These are phyloP conservation scores for Pichia exigua DNA, from an alignment of 805 yeast genomes.

Conservation along the genomic window DNA sequence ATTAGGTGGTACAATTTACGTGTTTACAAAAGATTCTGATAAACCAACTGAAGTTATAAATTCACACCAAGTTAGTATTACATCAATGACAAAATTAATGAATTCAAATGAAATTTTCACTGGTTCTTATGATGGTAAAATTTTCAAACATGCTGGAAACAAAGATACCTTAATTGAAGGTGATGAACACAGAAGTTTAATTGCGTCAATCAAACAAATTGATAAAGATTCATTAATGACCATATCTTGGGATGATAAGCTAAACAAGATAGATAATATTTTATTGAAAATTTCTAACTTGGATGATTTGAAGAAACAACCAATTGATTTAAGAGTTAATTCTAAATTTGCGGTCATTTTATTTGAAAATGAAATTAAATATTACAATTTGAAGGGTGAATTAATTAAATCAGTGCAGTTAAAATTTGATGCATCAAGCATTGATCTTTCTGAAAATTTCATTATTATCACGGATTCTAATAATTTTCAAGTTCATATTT, in stretches of 20 bases:
- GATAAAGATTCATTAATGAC: constrained; percentile 23
- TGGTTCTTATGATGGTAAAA: constrained; percentile 79
- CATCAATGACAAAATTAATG: constrained; percentile 39
- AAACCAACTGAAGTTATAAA: constrained; percentile 35
- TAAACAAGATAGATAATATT: constrained; percentile 34
- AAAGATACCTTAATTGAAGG: constrained; percentile 32
- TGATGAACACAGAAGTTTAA: constrained; percentile 52
- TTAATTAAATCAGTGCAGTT: constrained; percentile 25
- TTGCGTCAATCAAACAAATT: constrained; percentile 40
- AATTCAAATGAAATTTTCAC: constrained; percentile 31
- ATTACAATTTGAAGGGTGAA: constrained; percentile 28
- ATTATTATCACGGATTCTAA: constrained; percentile 45
- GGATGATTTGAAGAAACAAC: constrained; percentile 39
- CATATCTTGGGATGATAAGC: constrained; percentile 83
- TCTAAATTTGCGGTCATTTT: constrained; percentile 33
- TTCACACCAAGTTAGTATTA: constrained; percentile 82
- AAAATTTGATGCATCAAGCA: constrained; percentile 36
- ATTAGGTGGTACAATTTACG: constrained; percentile 62
- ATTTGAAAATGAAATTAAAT: constrained; percentile 34
- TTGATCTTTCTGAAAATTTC: constrained; percentile 35
- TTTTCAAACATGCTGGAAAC: constrained; percentile 49
- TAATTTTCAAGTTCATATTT: constrained; percentile 34
- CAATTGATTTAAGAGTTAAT: constrained; percentile 34
- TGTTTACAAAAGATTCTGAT: constrained; percentile 37
- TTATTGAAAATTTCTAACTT: constrained; percentile 17